phyloP scores from a whole-genome alignment of 805 yeast species.

The Candida argentea region DNA sequence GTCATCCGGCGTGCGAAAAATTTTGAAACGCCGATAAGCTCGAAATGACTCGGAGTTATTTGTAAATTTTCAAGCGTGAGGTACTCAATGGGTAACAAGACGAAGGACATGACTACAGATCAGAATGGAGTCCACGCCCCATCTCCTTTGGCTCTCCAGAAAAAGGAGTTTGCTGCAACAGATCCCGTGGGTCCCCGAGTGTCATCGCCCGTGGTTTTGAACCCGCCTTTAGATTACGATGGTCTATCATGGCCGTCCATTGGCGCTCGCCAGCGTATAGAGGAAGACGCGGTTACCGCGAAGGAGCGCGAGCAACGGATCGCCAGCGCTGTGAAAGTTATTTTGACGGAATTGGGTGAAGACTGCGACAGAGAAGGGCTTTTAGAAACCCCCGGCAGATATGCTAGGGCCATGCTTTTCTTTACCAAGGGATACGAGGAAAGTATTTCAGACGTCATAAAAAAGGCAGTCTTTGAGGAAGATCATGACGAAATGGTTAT shows the following conservation, averaged over 20 bases:
- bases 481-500: constrained; percentile 99
- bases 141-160: constrained; percentile 1
- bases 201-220: constrained; percentile 72
- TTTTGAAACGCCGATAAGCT: background rate
- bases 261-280: constrained; percentile 74
- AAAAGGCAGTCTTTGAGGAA: constrained; percentile 93
- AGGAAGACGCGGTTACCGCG: constrained; percentile 57
- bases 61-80: background rate
- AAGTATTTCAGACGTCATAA: constrained; percentile 83
- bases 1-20: constrained; percentile 1
- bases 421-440: constrained; percentile 97
- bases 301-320: constrained; percentile 62
- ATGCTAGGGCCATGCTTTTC: constrained; percentile 91
- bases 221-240: constrained; percentile 81
- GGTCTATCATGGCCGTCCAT: constrained; percentile 90
- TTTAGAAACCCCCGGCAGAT: constrained; percentile 88
- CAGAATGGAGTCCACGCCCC: constrained; percentile 1
- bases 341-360: constrained; percentile 81
- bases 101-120: background rate
- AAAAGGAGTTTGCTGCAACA: constrained; percentile 3
- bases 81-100: background rate
- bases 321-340: constrained; percentile 72
- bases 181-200: constrained; percentile 61
- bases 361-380: constrained; percentile 84
- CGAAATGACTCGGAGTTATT: background rate